Evolutionary conservation across 352 stramenopile genomes (phyloP).

Genomic region (Peronospora belbahrii): DNA sequence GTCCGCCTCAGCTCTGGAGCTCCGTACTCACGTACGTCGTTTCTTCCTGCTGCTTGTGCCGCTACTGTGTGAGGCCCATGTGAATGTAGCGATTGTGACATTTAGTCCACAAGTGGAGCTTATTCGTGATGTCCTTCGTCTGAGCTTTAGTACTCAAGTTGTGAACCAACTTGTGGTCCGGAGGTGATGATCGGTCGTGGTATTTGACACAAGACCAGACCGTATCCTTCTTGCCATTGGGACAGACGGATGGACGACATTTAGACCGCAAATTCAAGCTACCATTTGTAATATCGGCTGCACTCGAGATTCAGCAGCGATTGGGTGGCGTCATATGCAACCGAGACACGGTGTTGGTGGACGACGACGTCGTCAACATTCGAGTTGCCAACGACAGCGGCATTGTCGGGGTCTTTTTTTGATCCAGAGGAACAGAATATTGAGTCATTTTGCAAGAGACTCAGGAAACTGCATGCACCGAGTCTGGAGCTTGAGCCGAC

Average conservation of each 20-base stretch:
- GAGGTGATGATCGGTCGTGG: conserved; percentile 58
- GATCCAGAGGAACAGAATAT: conserved; percentile 40
- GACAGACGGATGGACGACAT: conserved; percentile 43
- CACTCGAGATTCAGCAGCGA: conserved; percentile 28
- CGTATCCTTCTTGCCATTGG: conserved; percentile 41
- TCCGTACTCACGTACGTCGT: conserved; percentile 44
- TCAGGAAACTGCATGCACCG: conserved; percentile 19
- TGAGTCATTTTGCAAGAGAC: conserved; percentile 34
- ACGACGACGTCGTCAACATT: conserved; percentile 74
- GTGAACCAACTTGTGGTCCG: conserved; percentile 43
- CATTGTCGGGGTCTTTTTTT: conserved; percentile 64
- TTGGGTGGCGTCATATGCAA: conserved; percentile 34
- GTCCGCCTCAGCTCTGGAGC: conserved; percentile 29
- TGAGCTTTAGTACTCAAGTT: conserved; percentile 40
- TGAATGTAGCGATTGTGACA: conserved; percentile 72
- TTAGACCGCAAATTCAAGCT: conserved; percentile 68
- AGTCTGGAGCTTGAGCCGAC: conserved; percentile 3
- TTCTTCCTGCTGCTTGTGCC: conserved; percentile 62
- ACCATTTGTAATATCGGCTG: conserved; percentile 65
- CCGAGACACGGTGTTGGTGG: conserved; percentile 65
- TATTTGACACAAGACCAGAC: conserved; percentile 38
- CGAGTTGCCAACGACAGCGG: conserved; percentile 66
- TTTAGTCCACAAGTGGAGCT: conserved; percentile 69
- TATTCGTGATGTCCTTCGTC: conserved; percentile 48
- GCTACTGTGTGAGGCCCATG: conserved; percentile 24